Conservation (phyloP, 164 flowering plant genomes). For the Dillenia suffruticosa region DNA sequence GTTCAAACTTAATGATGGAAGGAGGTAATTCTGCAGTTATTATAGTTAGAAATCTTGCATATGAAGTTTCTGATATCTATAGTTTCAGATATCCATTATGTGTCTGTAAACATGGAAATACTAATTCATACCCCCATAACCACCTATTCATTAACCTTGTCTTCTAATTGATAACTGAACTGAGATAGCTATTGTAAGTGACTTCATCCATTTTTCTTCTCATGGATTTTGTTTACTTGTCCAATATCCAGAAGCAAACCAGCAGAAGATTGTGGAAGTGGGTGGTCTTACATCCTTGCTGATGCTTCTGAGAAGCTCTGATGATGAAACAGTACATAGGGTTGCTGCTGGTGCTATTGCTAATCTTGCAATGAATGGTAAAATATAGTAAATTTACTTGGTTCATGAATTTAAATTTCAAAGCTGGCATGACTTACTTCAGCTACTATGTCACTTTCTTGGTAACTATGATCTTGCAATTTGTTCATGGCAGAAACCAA, state of each 20-base stretch:
- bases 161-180: neutral
- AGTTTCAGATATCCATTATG: too few species aligned
- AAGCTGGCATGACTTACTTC: neutral
- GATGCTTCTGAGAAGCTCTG: conserved; percentile 69
- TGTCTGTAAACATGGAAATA: too few species aligned
- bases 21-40: too few species aligned
- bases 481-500: conserved; percentile 61
- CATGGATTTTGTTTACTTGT: conserved; percentile 10
- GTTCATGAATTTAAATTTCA: neutral
- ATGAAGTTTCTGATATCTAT: too few species aligned
- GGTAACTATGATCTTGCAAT: too few species aligned
- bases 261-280: conserved; percentile 90
- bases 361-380: conserved; percentile 98
- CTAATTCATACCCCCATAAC: too few species aligned
- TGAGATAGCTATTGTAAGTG: too few species aligned
- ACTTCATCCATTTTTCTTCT: neutral
- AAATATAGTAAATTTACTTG: neutral
- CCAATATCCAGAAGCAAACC: conserved; percentile 71
- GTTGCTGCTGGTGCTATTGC: conserved; percentile 99
- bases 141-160: neutral
- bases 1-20: too few species aligned
- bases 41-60: too few species aligned
- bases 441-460: neutral
- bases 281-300: conserved; percentile 92
- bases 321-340: conserved; percentile 85